These are phyloP conservation scores for Leccinum boreale DNA, from an alignment of 768 basidiomycete species.

Conservation along the genomic window DNA sequence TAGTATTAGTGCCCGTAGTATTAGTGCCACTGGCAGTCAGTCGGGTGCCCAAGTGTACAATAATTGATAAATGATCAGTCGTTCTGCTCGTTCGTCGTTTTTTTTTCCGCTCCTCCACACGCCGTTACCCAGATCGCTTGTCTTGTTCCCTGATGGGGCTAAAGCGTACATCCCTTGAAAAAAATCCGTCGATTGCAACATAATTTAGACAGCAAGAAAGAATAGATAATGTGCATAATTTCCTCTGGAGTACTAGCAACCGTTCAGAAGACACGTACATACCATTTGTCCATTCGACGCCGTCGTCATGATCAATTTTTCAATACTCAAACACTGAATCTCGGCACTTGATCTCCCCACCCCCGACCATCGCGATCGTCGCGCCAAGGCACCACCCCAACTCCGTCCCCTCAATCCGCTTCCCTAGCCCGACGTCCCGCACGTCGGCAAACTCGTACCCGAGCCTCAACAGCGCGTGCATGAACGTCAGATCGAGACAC, in stretches of 20 bases:
- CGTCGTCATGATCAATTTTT: background rate
- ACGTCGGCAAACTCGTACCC: slow-evolving; percentile 85
- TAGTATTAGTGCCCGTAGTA: too few relatives aligned
- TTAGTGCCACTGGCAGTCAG: too few relatives aligned
- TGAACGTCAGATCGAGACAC: slow-evolving; percentile 94
- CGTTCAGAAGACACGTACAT: background rate
- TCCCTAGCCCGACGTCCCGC: slow-evolving; percentile 74
- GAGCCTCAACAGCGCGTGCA: slow-evolving; percentile 80
- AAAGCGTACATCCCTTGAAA: background rate
- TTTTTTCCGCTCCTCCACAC: background rate
- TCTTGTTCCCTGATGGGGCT: background rate
- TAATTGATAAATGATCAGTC: background rate
- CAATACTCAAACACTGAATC: slow-evolving; percentile 17
- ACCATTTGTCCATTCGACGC: background rate
- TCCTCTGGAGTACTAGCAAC: background rate
- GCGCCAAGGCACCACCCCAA: slow-evolving; percentile 93
- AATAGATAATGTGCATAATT: background rate
- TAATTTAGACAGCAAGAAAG: background rate
- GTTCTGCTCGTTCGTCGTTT: background rate
- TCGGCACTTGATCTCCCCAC: slow-evolving; percentile 55
- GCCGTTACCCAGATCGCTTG: background rate
- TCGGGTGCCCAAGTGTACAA: too few relatives aligned
- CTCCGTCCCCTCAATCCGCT: slow-evolving; percentile 86
- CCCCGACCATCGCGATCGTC: slow-evolving; percentile 69
- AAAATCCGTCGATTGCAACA: background rate